Percentiles rank a stretch among this genome's conserved stretches.
These are phyloP conservation scores for Gossypium longicalyx DNA, from an alignment of 345 rosid genomes.

Conservation along the genomic window DNA sequence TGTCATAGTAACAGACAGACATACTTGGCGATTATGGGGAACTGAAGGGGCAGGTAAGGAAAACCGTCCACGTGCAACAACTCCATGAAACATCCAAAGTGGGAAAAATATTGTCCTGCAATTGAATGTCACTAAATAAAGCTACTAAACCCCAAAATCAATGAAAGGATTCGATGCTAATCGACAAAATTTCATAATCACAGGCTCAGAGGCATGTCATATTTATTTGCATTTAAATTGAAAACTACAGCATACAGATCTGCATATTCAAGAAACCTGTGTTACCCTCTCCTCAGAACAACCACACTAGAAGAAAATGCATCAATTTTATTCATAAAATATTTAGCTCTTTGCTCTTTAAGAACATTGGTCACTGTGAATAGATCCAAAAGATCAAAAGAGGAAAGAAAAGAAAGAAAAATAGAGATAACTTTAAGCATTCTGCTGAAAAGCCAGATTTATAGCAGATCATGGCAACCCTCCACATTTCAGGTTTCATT, in stretches of 20 bases:
- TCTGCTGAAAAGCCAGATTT: too few relatives aligned
- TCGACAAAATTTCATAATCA: neutral
- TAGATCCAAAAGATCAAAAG: neutral
- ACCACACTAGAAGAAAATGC: neutral
- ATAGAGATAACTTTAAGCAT: neutral
- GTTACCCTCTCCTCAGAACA: neutral
- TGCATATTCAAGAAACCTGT: neutral
- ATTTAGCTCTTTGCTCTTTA: neutral
- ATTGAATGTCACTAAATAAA: conserved; percentile 10
- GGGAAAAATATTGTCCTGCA: conserved; percentile 83
- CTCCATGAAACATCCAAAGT: conserved; percentile 88
- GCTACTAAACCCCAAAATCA: conserved; percentile 3
- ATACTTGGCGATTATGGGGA: conserved; percentile 88
- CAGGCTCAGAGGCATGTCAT: neutral
- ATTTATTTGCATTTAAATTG: neutral
- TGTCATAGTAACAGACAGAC: conserved; percentile 17
- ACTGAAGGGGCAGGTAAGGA: conserved; percentile 93
- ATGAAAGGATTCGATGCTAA: neutral
- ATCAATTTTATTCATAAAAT: neutral
- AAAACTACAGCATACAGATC: neutral
- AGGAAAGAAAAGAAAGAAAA: neutral
- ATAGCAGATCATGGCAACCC: too few relatives aligned
- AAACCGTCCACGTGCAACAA: conserved; percentile 93
- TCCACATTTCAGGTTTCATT: neutral
- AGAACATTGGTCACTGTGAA: neutral